Evolutionary conservation across 2,329 filamentous ascomycete species (phyloP).

Genomic region (Colletotrichum lini): DNA sequence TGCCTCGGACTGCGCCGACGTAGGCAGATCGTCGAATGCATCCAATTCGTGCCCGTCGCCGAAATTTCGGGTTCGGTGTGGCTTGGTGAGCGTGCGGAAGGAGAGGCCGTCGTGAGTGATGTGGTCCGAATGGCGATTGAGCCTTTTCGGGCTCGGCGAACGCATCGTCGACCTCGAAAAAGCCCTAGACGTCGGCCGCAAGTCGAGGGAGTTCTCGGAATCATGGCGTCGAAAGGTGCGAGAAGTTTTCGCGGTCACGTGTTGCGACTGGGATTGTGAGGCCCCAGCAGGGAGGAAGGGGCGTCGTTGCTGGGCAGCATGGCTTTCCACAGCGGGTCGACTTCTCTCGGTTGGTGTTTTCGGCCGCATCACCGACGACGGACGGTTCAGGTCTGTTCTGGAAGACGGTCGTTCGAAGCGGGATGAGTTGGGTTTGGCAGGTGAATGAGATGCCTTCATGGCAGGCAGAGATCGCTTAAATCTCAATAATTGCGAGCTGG

Average conservation of each 20-base stretch:
- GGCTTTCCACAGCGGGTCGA: constrained; percentile 65
- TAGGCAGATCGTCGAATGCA: constrained; percentile 94
- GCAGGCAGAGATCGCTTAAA: constrained; percentile 76
- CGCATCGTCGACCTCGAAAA: constrained; percentile 72
- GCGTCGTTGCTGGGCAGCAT: constrained; percentile 68
- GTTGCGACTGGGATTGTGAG: constrained; percentile 82
- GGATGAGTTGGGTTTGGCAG: constrained; percentile 62
- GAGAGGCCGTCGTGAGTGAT: constrained; percentile 43
- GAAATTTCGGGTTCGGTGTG: constrained; percentile 76
- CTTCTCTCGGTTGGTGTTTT: constrained; percentile 80
- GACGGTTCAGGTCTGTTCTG: constrained; percentile 66
- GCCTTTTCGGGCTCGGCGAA: constrained; percentile 72
- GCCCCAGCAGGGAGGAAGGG: constrained; percentile 87
- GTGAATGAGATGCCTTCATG: constrained; percentile 67
- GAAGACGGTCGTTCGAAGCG: constrained; percentile 73
- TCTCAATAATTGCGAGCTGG: constrained; percentile 74
- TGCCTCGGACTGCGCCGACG: constrained; percentile 84
- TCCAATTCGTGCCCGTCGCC: constrained; percentile 95
- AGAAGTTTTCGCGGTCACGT: constrained; percentile 79
- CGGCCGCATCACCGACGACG: constrained; percentile 69
- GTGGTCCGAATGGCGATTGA: constrained; percentile 51
- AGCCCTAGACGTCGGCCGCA: constrained; percentile 70
- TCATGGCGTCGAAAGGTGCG: constrained; percentile 85
- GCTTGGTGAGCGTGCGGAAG: constrained; percentile 44
- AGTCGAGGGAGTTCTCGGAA: constrained; percentile 78